Base-by-base conservation (phyloP, 768 basidiomycete genomes). In the Termitomyces sp. region DNA sequence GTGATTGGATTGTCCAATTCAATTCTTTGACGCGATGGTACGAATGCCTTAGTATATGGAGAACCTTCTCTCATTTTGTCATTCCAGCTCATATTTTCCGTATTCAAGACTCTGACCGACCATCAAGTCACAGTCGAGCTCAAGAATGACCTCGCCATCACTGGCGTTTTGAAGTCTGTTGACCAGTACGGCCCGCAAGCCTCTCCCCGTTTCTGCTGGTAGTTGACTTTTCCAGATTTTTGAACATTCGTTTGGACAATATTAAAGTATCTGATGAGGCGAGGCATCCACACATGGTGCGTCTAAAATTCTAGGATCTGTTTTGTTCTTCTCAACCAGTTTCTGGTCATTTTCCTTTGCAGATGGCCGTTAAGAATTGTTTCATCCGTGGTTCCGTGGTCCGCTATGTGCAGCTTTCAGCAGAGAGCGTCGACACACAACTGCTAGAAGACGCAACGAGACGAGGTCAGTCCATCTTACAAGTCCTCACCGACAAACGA, bases 311-410 rank as follows among this genome's bases (percentile, higher is more conserved):
- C 40, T 42, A 37, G 11, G 20, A 37, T 14, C 3, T 36, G n/a
- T 45, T 8, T 25, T 14, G 25, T 45, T 15, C 37, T 29, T 6
- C 32, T 61, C 29, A 25, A 8, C 20, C 17, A 32, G 40, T 20
- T 6, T 20, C 8, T 56, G 42, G 5, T 53, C 14, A n/a, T 38
- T 49, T 14, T 55, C 48, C 34, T 37, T 50, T 36, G 46, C 48
- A 98, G 96, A 95, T 98, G 88, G 95, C 96, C 0, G 95, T 99
- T 47, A 96, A 96, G 79, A 98, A 98, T 74, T 97, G 95, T 73
- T 99, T 99, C 72, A 99, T 99, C 68, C 89, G 97, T 47, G 97
- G 97, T 64, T 96, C 94, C 17, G 97, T 98, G 14, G 96, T 99
- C 56, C 90, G 97, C 66, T 99, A 99, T 69, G 97, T 98, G 20